A percentile compares a stretch with the other conserved stretches of the same genome.
Evolutionary conservation across 176 grass and related monocot genomes (phyloP).

Genomic region (Aegilops bicornis): DNA sequence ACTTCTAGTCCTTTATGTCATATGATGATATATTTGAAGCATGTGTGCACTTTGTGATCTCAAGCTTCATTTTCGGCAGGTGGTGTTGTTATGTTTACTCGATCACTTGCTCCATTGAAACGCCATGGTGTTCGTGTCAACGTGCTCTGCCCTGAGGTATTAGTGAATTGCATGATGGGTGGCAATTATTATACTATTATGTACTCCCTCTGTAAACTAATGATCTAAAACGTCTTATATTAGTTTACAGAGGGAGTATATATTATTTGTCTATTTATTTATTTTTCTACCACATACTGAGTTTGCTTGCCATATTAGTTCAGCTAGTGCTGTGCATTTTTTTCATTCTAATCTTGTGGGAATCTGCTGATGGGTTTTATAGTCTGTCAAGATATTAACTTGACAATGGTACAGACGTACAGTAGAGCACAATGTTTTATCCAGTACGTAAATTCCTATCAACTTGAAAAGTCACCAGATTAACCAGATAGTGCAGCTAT

Average conservation of each 20-base stretch:
- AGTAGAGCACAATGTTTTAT: neutral
- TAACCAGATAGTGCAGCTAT: neutral
- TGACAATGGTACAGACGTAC: neutral
- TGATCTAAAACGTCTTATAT: too few species aligned
- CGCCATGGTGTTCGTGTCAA: slow-evolving; percentile 82
- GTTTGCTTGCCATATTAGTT: neutral
- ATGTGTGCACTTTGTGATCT: neutral
- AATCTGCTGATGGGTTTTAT: slow-evolving; percentile 11
- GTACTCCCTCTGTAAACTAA: neutral
- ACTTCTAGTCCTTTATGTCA: neutral
- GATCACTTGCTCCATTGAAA: slow-evolving; percentile 84
- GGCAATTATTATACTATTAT: slow-evolving; percentile 23
- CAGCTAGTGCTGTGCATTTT: neutral
- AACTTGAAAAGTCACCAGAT: neutral
- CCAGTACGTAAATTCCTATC: neutral
- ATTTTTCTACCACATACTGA: neutral
- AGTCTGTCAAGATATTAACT: slow-evolving; percentile 18
- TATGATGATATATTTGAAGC: neutral
- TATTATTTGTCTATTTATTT: neutral
- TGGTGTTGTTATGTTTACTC: slow-evolving; percentile 92
- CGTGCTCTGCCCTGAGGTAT: slow-evolving; percentile 94
- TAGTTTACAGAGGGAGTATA: too few species aligned
- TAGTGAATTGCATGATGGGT: slow-evolving; percentile 4
- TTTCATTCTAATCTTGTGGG: neutral
- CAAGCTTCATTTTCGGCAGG: slow-evolving; percentile 52